phyloP scores from a whole-genome alignment of 371 early-diverging fungal species.

The Globomyces sp. region DNA sequence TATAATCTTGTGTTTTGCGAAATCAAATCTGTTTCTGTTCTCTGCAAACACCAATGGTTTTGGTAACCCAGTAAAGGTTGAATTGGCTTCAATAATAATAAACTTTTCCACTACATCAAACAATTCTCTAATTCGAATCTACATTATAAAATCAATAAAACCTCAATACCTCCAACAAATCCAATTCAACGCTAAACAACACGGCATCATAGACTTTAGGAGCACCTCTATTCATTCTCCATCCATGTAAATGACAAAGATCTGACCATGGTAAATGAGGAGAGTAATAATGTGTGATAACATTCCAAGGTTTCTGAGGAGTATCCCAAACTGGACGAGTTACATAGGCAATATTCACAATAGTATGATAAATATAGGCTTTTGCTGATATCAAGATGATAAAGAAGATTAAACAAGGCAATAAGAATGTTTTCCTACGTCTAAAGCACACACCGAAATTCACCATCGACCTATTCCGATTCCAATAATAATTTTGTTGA shows the following conservation, averaged over 20 bases:
- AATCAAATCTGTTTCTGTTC: conserved; percentile 47
- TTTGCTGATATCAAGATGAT: too few species aligned
- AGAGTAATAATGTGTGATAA: conserved; percentile 47
- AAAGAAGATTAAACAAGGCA: too few species aligned
- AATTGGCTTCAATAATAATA: conserved; percentile 34
- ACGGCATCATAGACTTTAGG: conserved; percentile 35
- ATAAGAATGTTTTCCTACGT: too few species aligned
- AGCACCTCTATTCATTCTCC: neutral
- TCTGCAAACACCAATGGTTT: conserved; percentile 40
- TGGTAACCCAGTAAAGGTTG: conserved; percentile 29
- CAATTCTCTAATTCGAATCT: conserved; percentile 37
- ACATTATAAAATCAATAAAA: neutral
- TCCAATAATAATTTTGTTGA: too few species aligned
- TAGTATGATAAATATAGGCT: neutral
- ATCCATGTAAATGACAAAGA: conserved; percentile 6
- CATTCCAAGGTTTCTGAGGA: conserved; percentile 23
- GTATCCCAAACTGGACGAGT: conserved; percentile 35
- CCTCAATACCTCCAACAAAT: conserved; percentile 33
- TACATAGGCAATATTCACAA: conserved; percentile 17
- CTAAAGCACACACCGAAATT: too few species aligned
- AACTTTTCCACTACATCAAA: conserved; percentile 35
- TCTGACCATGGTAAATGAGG: neutral
- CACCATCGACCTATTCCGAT: too few species aligned
- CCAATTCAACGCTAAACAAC: conserved; percentile 42
- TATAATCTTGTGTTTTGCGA: conserved; percentile 51